phyloP scores from a whole-genome alignment of 371 early-diverging fungal genomes.

The Gilbertella persicaria region DNA sequence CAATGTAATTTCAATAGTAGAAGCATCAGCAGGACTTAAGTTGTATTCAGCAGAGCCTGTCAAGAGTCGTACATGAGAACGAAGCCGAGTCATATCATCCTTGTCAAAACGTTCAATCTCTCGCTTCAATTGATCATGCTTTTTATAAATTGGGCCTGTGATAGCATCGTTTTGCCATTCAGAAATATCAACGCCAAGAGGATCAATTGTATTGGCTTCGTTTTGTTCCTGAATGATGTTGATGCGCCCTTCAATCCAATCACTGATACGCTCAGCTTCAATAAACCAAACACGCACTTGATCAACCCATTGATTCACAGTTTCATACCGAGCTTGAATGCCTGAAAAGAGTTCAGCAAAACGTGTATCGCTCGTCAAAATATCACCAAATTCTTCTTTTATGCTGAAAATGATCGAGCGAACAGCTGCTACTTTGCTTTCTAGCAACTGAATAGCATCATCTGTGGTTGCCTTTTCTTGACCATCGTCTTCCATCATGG shows the following conservation, averaged over 20 bases:
- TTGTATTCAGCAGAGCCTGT: constrained; percentile 25
- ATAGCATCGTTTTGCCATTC: constrained; percentile 16
- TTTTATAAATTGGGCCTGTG: constrained; percentile 21
- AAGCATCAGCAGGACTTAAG: constrained; percentile 50
- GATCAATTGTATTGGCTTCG: constrained; percentile 28
- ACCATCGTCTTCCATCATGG: constrained; percentile 31
- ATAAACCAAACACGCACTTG: constrained; percentile 57
- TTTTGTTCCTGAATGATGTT: constrained; percentile 32
- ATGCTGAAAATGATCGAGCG: constrained; percentile 28
- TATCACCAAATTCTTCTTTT: constrained; percentile 34
- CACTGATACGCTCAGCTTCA: constrained; percentile 52
- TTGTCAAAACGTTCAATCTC: constrained; percentile 52
- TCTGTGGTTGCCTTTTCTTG: constrained; percentile 31
- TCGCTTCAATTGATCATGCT: constrained; percentile 42
- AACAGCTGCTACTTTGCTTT: constrained; percentile 36
- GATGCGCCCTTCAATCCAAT: constrained; percentile 51
- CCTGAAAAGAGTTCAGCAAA: constrained; percentile 22
- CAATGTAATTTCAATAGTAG: constrained; percentile 51
- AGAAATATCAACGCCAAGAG: constrained; percentile 24
- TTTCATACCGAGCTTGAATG: constrained; percentile 31
- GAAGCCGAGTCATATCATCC: constrained; percentile 54
- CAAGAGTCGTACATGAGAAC: constrained; percentile 43
- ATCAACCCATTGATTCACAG: constrained; percentile 50
- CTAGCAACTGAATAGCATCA: constrained; percentile 36
- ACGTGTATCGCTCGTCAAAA: constrained; percentile 20